Evolutionary conservation across 2,329 filamentous ascomycete species (phyloP).

Genomic region (Phialophora tarda): DNA sequence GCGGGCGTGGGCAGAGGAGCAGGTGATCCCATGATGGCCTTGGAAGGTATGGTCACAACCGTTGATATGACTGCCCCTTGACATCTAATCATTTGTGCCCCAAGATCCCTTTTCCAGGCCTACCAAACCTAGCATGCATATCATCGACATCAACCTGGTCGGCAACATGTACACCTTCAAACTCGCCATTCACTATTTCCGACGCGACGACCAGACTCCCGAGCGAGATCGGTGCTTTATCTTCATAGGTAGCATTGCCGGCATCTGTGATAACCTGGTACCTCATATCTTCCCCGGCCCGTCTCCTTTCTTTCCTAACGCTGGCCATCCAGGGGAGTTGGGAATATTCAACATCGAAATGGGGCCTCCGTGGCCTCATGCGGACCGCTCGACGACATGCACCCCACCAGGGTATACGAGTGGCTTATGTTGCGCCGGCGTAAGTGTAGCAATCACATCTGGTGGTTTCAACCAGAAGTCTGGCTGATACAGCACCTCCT

Average conservation of each 20-base stretch:
- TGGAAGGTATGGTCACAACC: constrained; percentile 18
- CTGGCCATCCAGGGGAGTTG: constrained; percentile 16
- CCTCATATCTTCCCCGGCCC: not conserved
- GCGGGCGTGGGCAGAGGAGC: constrained; percentile 48
- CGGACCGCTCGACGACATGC: constrained; percentile 18
- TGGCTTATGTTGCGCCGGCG: constrained; percentile 24
- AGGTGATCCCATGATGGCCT: constrained; percentile 23
- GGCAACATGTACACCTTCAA: constrained; percentile 54
- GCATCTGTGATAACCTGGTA: constrained; percentile 23
- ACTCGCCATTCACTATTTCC: constrained; percentile 56
- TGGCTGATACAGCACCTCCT: not conserved
- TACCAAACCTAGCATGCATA: constrained; percentile 28
- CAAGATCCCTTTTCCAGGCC: constrained; percentile 48
- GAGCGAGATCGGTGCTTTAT: constrained; percentile 29
- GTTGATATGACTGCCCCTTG: not conserved
- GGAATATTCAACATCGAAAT: constrained; percentile 23
- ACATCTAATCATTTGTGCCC: not conserved
- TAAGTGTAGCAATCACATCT: constrained; percentile 3
- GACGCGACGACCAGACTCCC: constrained; percentile 28
- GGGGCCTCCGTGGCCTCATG: constrained; percentile 26
- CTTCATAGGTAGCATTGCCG: constrained; percentile 25
- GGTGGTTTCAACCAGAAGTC: not conserved
- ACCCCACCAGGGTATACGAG: constrained; percentile 23
- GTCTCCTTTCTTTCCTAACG: not conserved
- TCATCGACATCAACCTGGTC: constrained; percentile 36